Percentiles rank a stretch among this genome's conserved stretches.
Evolutionary conservation across 495 filamentous ascomycete genomes (phyloP).

Genomic region (Penicillium macrosclerotiorum): DNA sequence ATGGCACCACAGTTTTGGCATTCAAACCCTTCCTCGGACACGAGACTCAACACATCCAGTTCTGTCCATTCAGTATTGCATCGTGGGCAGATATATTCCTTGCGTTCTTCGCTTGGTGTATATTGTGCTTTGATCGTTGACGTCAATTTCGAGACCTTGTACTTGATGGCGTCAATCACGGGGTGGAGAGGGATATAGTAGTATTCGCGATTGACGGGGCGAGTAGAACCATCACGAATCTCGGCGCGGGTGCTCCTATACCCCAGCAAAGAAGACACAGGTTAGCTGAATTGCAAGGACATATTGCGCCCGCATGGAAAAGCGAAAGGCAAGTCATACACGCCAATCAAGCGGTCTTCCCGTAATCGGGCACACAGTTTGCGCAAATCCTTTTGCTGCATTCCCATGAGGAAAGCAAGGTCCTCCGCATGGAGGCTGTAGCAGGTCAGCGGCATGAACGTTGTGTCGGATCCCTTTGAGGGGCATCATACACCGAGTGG

Average conservation of each 20-base stretch:
- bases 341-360: constrained; percentile 80
- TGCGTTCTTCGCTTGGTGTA: constrained; percentile 76
- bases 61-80: constrained; percentile 81
- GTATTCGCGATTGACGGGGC: constrained; percentile 81
- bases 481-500: constrained; percentile 70
- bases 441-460: constrained; percentile 2
- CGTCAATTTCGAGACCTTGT: constrained; percentile 78
- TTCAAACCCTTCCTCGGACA: constrained; percentile 64
- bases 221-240: constrained; percentile 72
- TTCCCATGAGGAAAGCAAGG: constrained; percentile 76
- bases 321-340: constrained; percentile 51
- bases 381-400: constrained; percentile 85
- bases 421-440: constrained; percentile 79
- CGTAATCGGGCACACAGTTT: constrained; percentile 78
- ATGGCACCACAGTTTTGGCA: constrained; percentile 78
- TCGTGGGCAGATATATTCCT: constrained; percentile 82
- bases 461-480: constrained; percentile 1
- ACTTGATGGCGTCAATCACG: constrained; percentile 96
- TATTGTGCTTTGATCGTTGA: constrained; percentile 80
- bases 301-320: background rate
- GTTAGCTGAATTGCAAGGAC: constrained; percentile 1
- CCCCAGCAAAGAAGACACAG: background rate
- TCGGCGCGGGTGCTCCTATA: constrained; percentile 76
- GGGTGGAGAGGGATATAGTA: constrained; percentile 96
- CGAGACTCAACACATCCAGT: constrained; percentile 76